Evolutionary conservation across 176 grass and related monocot species (phyloP).

Genomic region (Paspalum vaginatum): DNA sequence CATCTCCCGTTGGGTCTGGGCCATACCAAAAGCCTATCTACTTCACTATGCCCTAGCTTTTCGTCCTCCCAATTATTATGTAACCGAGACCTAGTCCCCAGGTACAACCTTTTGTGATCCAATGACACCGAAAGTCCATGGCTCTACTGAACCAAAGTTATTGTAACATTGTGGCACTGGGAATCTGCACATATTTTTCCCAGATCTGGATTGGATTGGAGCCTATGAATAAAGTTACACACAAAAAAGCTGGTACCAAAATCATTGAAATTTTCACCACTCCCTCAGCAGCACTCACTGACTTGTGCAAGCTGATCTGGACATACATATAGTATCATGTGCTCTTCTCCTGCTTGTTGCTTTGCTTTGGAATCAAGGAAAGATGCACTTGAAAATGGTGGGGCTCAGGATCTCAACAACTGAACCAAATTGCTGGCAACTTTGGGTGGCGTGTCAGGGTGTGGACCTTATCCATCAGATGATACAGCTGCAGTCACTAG

Average conservation of each 20-base stretch:
- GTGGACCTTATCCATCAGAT: slow-evolving; percentile 43
- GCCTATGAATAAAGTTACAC: slow-evolving; percentile 43
- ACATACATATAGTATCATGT: slow-evolving; percentile 38
- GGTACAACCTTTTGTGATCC: slow-evolving; percentile 27
- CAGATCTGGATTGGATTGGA: slow-evolving; percentile 55
- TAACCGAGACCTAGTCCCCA: slow-evolving; percentile 31
- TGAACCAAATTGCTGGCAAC: slow-evolving; percentile 40
- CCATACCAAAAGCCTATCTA: slow-evolving; percentile 23
- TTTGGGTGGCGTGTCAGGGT: slow-evolving; percentile 45
- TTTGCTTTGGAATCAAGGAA: slow-evolving; percentile 59
- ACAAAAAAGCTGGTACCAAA: slow-evolving; percentile 32
- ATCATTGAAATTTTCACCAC: slow-evolving; percentile 56
- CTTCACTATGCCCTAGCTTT: slow-evolving; percentile 37
- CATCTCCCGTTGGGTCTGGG: background rate
- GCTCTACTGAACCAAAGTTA: slow-evolving; percentile 35
- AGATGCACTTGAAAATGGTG: slow-evolving; percentile 55
- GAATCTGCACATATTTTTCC: slow-evolving; percentile 43
- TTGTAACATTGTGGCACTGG: slow-evolving; percentile 41
- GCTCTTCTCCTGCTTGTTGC: slow-evolving; percentile 24
- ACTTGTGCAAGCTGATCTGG: slow-evolving; percentile 37
- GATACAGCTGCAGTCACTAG: slow-evolving; percentile 15
- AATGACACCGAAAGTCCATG: slow-evolving; percentile 30
- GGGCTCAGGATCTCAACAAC: slow-evolving; percentile 49
- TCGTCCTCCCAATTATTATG: slow-evolving; percentile 29
- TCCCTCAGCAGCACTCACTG: slow-evolving; percentile 28